Percentiles rank a stretch among this genome's conserved stretches.
Conservation (phyloP, 2,329 filamentous ascomycete genomes). For the Trichoderma hamatum region DNA sequence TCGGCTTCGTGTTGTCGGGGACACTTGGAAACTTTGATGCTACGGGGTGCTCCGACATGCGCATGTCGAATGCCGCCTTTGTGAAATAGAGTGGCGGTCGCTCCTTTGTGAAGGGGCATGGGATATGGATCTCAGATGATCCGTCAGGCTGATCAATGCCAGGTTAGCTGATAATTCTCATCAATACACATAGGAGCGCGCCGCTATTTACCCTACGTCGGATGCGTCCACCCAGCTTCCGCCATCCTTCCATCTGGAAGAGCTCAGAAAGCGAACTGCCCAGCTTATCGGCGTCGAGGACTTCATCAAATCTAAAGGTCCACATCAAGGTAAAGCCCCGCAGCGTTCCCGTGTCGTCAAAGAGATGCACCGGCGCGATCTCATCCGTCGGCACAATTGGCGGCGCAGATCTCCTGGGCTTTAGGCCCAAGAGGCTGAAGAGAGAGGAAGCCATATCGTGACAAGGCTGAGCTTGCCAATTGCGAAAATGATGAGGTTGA, state of each 20-base stretch:
- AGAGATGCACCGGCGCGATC: slow-evolving; percentile 13
- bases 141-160: not conserved
- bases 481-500: not conserved
- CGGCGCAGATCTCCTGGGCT: slow-evolving; percentile 1
- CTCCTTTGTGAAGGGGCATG: not conserved
- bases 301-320: slow-evolving; percentile 17
- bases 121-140: slow-evolving; percentile 10
- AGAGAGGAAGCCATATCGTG: not conserved
- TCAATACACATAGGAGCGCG: too few relatives aligned
- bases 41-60: slow-evolving; percentile 16
- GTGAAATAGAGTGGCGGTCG: slow-evolving; percentile 13
- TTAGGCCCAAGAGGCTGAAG: not conserved
- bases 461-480: too few relatives aligned
- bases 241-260: slow-evolving; percentile 19
- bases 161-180: not conserved
- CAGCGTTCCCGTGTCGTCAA: slow-evolving; percentile 5
- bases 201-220: not conserved
- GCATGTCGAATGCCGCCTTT: slow-evolving; percentile 6
- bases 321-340: slow-evolving; percentile 13
- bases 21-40: not conserved
- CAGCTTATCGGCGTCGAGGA: slow-evolving; percentile 12
- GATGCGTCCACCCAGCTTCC: slow-evolving; percentile 11
- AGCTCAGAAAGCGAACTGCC: slow-evolving; percentile 10
- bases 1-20: not conserved
- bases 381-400: slow-evolving; percentile 11